Conservation (phyloP, 140 eudicot species). For the Stevia rebaudiana region DNA sequence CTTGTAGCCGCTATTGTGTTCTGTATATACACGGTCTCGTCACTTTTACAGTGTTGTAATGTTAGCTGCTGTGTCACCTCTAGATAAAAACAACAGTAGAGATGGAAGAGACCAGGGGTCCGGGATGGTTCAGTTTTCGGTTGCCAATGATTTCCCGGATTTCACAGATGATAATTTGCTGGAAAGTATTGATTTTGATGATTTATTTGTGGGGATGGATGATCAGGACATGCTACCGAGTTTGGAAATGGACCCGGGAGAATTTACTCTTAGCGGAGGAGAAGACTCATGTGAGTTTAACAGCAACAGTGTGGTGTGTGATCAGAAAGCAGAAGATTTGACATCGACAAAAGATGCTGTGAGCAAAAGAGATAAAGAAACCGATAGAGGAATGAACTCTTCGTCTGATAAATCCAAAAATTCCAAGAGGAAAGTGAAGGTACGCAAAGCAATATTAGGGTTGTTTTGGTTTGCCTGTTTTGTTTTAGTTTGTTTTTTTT, state of each 20-base stretch:
- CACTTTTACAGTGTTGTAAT: slow-evolving; percentile 26
- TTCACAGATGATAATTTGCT: slow-evolving; percentile 49
- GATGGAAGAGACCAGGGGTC: slow-evolving; percentile 32
- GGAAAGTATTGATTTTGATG: slow-evolving; percentile 63
- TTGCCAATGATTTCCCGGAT: slow-evolving; percentile 40
- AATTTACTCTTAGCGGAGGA: slow-evolving; percentile 39
- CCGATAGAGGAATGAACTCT: slow-evolving; percentile 44
- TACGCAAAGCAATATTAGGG: slow-evolving; percentile 17
- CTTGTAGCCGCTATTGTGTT: neutral
- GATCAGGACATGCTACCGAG: slow-evolving; percentile 51
- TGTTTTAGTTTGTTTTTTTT: too few species aligned
- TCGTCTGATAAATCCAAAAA: slow-evolving; percentile 35
- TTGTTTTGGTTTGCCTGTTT: too few species aligned
- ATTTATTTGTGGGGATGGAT: slow-evolving; percentile 61
- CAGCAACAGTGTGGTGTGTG: slow-evolving; percentile 5
- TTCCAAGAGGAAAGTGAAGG: slow-evolving; percentile 82
- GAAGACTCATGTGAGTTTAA: slow-evolving; percentile 39
- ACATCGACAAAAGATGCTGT: slow-evolving; percentile 33
- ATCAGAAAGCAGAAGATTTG: slow-evolving; percentile 23
- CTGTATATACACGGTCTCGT: too few species aligned
- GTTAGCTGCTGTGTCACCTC: slow-evolving; percentile 69
- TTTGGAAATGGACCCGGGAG: slow-evolving; percentile 63
- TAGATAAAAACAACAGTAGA: slow-evolving; percentile 33
- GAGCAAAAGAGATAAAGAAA: slow-evolving; percentile 37
- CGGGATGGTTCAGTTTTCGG: slow-evolving; percentile 34